phyloP scores from a whole-genome alignment of 176 grass and related monocot species.

The Musa acuminata region DNA sequence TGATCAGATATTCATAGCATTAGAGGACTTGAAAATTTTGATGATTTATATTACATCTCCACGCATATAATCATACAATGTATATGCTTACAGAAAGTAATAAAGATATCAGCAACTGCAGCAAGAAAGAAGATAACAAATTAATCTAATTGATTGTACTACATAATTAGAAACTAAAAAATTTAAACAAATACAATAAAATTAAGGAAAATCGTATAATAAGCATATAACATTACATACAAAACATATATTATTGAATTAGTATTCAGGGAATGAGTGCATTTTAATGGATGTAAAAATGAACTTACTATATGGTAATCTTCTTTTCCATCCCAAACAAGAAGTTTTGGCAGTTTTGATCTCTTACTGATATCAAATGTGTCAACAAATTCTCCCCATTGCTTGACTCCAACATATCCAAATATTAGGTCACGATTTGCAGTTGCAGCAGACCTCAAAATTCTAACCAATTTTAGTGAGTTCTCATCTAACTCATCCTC shows the following conservation, averaged over 20 bases:
- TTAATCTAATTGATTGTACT: neutral
- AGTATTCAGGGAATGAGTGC: neutral
- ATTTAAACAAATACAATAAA: neutral
- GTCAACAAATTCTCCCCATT: constrained; percentile 84
- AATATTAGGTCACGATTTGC: constrained; percentile 92
- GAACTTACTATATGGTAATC: constrained; percentile 78
- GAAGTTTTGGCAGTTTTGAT: constrained; percentile 63
- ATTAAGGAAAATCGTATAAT: neutral
- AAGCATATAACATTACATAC: neutral
- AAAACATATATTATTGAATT: neutral
- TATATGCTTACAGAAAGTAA: neutral
- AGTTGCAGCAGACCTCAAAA: constrained; percentile 79
- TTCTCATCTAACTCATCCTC: constrained; percentile 69
- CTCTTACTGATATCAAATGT: constrained; percentile 78
- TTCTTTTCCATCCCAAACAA: constrained; percentile 91
- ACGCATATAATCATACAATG: neutral
- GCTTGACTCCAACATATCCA: constrained; percentile 75
- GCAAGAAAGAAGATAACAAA: neutral
- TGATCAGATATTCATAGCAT: too few relatives aligned
- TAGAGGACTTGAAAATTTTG: neutral
- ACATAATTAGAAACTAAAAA: neutral
- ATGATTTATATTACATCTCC: neutral
- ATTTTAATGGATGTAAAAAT: neutral
- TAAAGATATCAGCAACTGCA: neutral
- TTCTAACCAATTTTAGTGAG: constrained; percentile 54